Percentiles rank a stretch among this genome's conserved stretches.
phyloP scores from a whole-genome alignment of 1,139 yeast genomes.

The Scheffersomyces titani region DNA sequence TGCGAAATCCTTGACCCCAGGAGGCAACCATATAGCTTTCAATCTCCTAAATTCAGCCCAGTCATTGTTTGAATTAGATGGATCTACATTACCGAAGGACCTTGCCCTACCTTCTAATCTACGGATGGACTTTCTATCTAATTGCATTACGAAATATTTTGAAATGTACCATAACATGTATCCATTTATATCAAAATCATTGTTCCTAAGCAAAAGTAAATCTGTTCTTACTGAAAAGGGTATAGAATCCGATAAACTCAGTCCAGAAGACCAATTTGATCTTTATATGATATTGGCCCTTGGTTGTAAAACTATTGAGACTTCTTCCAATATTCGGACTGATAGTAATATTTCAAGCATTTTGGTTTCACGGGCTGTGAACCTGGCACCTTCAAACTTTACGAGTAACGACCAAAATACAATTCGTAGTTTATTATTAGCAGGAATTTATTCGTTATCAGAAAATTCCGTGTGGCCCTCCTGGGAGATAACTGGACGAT shows the following conservation, averaged over 20 bases:
- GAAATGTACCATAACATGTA: background rate
- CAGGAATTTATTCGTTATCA: conserved; percentile 48
- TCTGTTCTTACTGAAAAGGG: conserved; percentile 2
- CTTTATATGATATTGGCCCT: conserved; percentile 51
- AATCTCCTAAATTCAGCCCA: background rate
- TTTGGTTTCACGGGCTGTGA: conserved; percentile 17
- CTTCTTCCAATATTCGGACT: conserved; percentile 33
- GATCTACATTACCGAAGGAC: background rate
- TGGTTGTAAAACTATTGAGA: conserved; percentile 47
- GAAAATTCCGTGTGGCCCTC: conserved; percentile 45
- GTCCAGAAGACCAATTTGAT: conserved; percentile 33
- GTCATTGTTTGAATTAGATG: background rate
- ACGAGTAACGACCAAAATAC: conserved; percentile 33
- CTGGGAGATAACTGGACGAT: conserved; percentile 51
- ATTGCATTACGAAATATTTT: background rate
- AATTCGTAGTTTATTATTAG: conserved; percentile 36
- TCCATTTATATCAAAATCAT: background rate
- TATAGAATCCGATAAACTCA: conserved; percentile 25
- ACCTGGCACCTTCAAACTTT: conserved; percentile 29
- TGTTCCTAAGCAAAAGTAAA: background rate
- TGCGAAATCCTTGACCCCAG: background rate
- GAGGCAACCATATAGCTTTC: background rate
- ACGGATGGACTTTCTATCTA: background rate
- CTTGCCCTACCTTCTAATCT: background rate
- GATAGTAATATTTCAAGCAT: conserved; percentile 26